These are phyloP conservation scores for Fusarium mangiferae DNA, from an alignment of 2,329 filamentous ascomycete species.

Conservation along the genomic window DNA sequence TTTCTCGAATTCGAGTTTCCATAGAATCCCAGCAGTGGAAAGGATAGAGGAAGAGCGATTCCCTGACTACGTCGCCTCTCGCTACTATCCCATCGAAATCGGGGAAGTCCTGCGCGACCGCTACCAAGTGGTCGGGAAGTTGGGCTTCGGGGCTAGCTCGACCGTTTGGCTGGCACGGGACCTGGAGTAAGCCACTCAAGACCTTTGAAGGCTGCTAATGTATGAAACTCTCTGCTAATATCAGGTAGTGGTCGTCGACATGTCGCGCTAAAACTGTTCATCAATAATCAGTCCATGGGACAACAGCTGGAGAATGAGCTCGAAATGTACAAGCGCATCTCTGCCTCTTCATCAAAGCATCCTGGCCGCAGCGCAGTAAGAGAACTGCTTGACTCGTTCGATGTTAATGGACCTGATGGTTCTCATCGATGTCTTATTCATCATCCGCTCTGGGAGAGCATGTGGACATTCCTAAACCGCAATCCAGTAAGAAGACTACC, in stretches of 20 bases:
- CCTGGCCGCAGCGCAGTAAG: conserved; percentile 47
- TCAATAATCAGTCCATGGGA: conserved; percentile 39
- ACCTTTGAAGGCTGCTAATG: no score
- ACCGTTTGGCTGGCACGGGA: conserved; percentile 56
- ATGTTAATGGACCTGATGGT: conserved; percentile 49
- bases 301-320: conserved; percentile 49
- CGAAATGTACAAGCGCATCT: conserved; percentile 55
- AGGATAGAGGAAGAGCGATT: conserved; percentile 42
- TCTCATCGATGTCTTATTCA: conserved; percentile 52
- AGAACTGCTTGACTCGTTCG: conserved; percentile 51
- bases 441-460: conserved; percentile 56
- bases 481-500: conserved; percentile 53
- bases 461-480: conserved; percentile 51
- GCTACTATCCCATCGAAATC: conserved; percentile 41
- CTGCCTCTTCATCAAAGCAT: conserved; percentile 42
- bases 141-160: conserved; percentile 54
- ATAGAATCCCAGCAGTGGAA: no score
- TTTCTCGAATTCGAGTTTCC: no score
- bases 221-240: background rate
- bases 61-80: conserved; percentile 32
- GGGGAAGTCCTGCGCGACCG: conserved; percentile 40
- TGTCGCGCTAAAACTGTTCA: conserved; percentile 50
- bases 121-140: conserved; percentile 54
- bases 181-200: conserved; percentile 15
- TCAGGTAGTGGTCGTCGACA: conserved; percentile 40